Evolutionary conservation across 768 basidiomycete species (phyloP).

Genomic region (Cytidiella melzeri): DNA sequence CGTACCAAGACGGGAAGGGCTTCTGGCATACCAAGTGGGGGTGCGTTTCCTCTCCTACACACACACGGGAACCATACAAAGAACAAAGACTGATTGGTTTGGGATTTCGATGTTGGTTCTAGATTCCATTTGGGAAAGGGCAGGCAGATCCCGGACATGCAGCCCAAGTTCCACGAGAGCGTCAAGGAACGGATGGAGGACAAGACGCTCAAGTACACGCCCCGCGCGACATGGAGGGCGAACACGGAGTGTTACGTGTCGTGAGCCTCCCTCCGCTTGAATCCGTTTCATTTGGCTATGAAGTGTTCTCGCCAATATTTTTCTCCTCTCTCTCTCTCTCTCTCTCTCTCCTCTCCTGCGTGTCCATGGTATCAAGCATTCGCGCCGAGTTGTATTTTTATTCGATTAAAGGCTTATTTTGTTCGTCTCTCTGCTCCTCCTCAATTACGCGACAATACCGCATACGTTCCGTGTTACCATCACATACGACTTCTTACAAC

Average conservation of each 20-base stretch:
- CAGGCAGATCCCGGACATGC: slow-evolving; percentile 35
- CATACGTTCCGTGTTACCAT: too few species aligned
- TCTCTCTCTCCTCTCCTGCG: too few species aligned
- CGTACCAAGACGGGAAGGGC: slow-evolving; percentile 51
- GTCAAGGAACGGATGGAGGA: slow-evolving; percentile 55
- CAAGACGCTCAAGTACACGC: slow-evolving; percentile 44
- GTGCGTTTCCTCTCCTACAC: slow-evolving; percentile 34
- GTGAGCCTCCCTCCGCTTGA: slow-evolving; percentile 14
- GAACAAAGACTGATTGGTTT: too few species aligned
- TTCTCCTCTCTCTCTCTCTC: too few species aligned
- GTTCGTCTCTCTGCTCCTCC: too few species aligned
- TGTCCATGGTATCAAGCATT: too few species aligned
- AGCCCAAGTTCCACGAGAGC: slow-evolving; percentile 56
- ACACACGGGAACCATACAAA: not conserved
- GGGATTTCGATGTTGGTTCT: not conserved
- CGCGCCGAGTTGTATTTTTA: too few species aligned
- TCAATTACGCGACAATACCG: too few species aligned
- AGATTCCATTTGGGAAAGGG: slow-evolving; percentile 56
- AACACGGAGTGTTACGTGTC: slow-evolving; percentile 45
- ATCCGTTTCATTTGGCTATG: not conserved
- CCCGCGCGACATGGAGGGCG: slow-evolving; percentile 45
- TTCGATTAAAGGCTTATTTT: too few species aligned
- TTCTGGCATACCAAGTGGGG: slow-evolving; percentile 48
- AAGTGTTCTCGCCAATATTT: not conserved
- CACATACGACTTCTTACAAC: too few species aligned